A percentile compares a stretch with the other conserved stretches of the same genome.
Conservation (phyloP, 2,329 filamentous ascomycete species). For the Trichoderma sp. region DNA sequence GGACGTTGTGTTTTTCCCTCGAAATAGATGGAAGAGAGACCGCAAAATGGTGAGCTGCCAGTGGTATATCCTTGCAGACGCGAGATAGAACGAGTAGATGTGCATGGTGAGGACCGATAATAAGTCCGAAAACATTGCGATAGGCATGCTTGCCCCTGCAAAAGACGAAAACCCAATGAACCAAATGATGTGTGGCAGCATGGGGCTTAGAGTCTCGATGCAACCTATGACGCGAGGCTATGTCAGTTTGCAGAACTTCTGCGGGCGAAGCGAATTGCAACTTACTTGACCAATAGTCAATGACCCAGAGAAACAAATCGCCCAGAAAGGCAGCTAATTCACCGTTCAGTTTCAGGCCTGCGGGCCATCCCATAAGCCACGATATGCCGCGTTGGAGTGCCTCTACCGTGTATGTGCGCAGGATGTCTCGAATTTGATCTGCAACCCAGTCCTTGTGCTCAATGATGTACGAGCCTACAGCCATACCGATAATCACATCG, state of each 20-base stretch:
- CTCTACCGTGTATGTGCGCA: constrained; percentile 82
- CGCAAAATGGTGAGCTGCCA: constrained; percentile 98
- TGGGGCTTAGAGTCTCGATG: constrained; percentile 74
- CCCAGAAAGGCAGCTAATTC: constrained; percentile 93
- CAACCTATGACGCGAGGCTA: constrained; percentile 56
- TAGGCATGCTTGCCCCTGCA: constrained; percentile 94
- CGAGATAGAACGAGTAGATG: constrained; percentile 97
- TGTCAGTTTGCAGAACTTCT: not conserved
- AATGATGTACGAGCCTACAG: constrained; percentile 93
- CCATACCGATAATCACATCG: constrained; percentile 97
- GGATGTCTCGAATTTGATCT: constrained; percentile 71
- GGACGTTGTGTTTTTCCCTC: constrained; percentile 97
- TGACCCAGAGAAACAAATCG: constrained; percentile 96
- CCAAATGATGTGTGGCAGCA: constrained; percentile 84
- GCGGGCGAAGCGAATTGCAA: constrained; percentile 21
- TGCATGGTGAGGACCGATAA: constrained; percentile 89
- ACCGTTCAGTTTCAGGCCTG: constrained; percentile 90
- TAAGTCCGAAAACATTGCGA: constrained; percentile 92
- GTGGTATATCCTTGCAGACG: constrained; percentile 94
- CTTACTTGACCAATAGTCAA: constrained; percentile 92
- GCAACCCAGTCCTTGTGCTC: constrained; percentile 89
- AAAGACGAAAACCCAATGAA: constrained; percentile 94
- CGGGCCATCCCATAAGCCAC: constrained; percentile 96
- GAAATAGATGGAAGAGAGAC: constrained; percentile 97
- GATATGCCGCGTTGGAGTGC: constrained; percentile 85